Evolutionary conservation across 495 filamentous ascomycete genomes (phyloP).

Genomic region (Gamarada debralockiae): DNA sequence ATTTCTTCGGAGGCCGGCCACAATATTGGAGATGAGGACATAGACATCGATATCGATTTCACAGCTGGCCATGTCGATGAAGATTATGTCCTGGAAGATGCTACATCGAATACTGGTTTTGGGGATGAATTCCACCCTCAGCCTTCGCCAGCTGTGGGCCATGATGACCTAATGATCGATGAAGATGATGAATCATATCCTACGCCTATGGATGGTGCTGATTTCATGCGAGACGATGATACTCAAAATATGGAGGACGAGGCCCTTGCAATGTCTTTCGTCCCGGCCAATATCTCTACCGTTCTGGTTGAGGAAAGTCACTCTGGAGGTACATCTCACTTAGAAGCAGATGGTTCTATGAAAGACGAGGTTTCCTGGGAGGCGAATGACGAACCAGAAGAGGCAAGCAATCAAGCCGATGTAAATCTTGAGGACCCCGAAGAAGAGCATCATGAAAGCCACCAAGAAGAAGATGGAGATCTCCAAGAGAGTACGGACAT

Average conservation of each 20-base stretch:
- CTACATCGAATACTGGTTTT: constrained; percentile 21
- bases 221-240: constrained; percentile 17
- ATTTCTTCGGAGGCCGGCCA: constrained; percentile 44
- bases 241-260: constrained; percentile 2
- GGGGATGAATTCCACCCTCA: constrained; percentile 9
- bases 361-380: background rate
- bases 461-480: background rate
- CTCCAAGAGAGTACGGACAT: too few species aligned
- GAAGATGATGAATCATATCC: constrained; percentile 33
- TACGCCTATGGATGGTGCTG: constrained; percentile 33
- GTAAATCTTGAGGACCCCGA: background rate
- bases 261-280: constrained; percentile 1
- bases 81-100: constrained; percentile 59
- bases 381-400: background rate
- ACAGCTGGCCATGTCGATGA: constrained; percentile 50
- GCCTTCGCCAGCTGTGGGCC: constrained; percentile 25
- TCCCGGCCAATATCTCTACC: background rate
- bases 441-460: background rate
- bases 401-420: background rate
- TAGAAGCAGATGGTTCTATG: background rate
- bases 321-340: background rate
- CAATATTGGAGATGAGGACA: constrained; percentile 52
- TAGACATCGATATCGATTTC: constrained; percentile 73
- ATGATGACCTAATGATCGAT: constrained; percentile 47
- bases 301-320: background rate